A percentile compares a stretch with the other conserved stretches of the same genome.
Conservation (phyloP, 2,329 filamentous ascomycete species). For the Colletotrichum sp. region DNA sequence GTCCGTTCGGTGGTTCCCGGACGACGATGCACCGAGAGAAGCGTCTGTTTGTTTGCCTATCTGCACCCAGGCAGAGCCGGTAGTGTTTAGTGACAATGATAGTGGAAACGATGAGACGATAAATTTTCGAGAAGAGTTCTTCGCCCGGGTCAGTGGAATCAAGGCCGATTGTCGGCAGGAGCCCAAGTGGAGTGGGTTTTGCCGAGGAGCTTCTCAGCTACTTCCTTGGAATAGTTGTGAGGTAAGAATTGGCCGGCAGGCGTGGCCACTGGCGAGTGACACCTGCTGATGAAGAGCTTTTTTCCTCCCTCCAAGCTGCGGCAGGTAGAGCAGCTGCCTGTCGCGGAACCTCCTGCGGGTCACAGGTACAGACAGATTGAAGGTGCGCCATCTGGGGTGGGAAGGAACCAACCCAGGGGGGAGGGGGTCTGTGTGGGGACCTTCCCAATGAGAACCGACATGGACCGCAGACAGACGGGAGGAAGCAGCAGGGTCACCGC, state of each 20-base stretch:
- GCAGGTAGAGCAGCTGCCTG: background rate
- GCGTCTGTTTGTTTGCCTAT: background rate
- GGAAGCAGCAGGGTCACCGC: background rate
- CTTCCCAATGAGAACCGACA: background rate
- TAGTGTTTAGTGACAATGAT: background rate
- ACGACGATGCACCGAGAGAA: background rate
- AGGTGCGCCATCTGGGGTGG: background rate
- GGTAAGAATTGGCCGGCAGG: background rate
- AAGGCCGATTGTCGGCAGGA: constrained; percentile 1
- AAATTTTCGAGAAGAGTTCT: background rate
- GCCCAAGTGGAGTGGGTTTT: background rate
- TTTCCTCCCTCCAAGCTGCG: background rate
- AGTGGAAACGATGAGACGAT: background rate
- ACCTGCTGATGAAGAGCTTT: background rate
- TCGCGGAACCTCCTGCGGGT: constrained; percentile 1
- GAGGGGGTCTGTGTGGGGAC: background rate
- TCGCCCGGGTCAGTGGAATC: background rate
- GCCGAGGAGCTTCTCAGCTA: background rate
- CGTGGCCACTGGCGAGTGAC: background rate
- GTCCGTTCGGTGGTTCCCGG: background rate
- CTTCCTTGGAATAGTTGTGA: background rate
- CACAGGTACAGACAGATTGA: background rate
- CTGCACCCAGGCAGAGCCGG: background rate
- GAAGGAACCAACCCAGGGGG: background rate
- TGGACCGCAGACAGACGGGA: background rate